Percentiles rank a stretch among this genome's conserved stretches.
phyloP scores from a whole-genome alignment of 1,139 yeast genomes.

The Geotrichum fermentans region DNA sequence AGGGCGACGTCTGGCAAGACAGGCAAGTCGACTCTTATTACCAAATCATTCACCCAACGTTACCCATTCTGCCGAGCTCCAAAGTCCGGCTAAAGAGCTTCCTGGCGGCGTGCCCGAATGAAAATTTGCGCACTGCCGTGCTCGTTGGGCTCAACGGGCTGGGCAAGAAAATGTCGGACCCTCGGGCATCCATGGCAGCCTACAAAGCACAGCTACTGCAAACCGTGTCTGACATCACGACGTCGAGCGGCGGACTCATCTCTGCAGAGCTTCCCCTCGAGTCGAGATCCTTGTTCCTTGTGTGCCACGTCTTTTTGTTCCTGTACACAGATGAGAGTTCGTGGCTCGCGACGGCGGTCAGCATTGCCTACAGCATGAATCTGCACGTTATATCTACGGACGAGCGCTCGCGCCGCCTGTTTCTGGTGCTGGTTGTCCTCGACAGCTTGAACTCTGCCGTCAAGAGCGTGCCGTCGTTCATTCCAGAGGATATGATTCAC shows the following conservation, averaged over 20 bases:
- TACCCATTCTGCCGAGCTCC: constrained; percentile 40
- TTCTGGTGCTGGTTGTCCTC: constrained; percentile 33
- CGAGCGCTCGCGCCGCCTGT: constrained; percentile 30
- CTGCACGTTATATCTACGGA: constrained; percentile 28
- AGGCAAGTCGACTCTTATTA: constrained; percentile 38
- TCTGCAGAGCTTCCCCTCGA: constrained; percentile 1
- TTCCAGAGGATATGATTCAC: constrained; percentile 24
- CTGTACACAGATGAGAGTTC: constrained; percentile 36
- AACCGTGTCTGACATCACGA: constrained; percentile 2
- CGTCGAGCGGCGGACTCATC: constrained; percentile 8
- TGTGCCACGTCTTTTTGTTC: constrained; percentile 24
- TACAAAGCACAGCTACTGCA: constrained; percentile 3
- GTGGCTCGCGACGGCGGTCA: constrained; percentile 41
- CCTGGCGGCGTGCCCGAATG: constrained; percentile 29
- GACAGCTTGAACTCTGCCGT: constrained; percentile 32
- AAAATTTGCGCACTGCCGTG: constrained; percentile 27
- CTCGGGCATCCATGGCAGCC: background rate
- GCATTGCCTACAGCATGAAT: constrained; percentile 31
- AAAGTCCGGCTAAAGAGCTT: constrained; percentile 33
- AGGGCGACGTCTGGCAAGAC: constrained; percentile 32
- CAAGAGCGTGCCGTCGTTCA: constrained; percentile 26
- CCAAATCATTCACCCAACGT: constrained; percentile 39
- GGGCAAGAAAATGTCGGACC: constrained; percentile 17
- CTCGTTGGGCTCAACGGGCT: constrained; percentile 27
- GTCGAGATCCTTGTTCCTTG: constrained; percentile 2